These are phyloP conservation scores for Neoarthrinium moseri DNA, from an alignment of 2,329 filamentous ascomycete species.

Conservation along the genomic window DNA sequence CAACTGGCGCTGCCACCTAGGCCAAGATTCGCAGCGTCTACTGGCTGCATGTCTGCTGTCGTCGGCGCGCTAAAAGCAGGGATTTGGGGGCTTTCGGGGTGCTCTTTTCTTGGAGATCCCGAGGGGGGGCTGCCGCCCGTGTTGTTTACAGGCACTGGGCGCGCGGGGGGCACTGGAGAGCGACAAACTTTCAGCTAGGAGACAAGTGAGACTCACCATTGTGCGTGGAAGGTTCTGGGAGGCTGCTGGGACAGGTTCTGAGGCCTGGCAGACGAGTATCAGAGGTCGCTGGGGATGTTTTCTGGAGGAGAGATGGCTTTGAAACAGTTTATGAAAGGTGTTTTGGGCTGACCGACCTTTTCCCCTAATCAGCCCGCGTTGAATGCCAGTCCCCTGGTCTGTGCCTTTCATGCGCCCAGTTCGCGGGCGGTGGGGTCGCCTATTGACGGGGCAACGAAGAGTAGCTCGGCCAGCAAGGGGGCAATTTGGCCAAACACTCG, in stretches of 20 bases:
- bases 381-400: conserved; percentile 17
- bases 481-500: too few relatives aligned
- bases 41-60: conserved; percentile 18
- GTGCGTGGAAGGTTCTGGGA: conserved; percentile 9
- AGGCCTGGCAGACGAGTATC: conserved; percentile 10
- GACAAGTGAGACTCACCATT: conserved; percentile 29
- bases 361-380: not conserved
- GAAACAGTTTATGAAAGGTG: conserved; percentile 17
- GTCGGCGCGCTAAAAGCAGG: conserved; percentile 24
- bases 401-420: conserved; percentile 16
- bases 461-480: too few relatives aligned
- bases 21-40: conserved; percentile 16
- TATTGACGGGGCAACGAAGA: conserved; percentile 31
- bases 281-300: conserved; percentile 24
- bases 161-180: too few relatives aligned
- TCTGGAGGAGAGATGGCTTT: conserved; percentile 20
- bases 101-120: not conserved
- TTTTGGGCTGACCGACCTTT: not conserved
- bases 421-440: not conserved
- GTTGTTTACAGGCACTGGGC: conserved; percentile 5
- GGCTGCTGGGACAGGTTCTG: not conserved
- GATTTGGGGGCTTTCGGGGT: conserved; percentile 12
- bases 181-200: too few relatives aligned
- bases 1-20: conserved; percentile 1
- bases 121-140: not conserved